Evolutionary conservation across 805 yeast genomes (phyloP).

Genomic region (Debaryomyces tyrocola): DNA sequence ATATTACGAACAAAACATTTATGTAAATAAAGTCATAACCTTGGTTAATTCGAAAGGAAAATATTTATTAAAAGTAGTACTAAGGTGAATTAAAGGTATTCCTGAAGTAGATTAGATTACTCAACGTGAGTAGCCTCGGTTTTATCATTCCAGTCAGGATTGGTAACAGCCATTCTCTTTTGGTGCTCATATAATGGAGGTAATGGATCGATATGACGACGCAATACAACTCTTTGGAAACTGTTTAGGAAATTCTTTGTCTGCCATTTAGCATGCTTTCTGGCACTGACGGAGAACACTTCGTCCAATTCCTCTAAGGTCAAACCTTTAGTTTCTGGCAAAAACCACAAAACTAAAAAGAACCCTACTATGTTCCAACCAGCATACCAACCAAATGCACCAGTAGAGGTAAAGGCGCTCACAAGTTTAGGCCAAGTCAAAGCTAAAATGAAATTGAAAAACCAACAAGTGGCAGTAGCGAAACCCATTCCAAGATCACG

Average conservation of each 20-base stretch:
- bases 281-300: constrained; percentile 62
- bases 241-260: constrained; percentile 34
- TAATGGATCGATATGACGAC: constrained; percentile 44
- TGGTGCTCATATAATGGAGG: constrained; percentile 59
- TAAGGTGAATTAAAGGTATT: too few species aligned
- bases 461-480: constrained; percentile 76
- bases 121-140: constrained; percentile 37
- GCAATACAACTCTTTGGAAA: constrained; percentile 47
- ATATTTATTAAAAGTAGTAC: too few species aligned
- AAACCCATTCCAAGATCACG: constrained; percentile 80
- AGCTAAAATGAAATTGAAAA: constrained; percentile 67
- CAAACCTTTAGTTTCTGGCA: constrained; percentile 67
- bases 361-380: constrained; percentile 77
- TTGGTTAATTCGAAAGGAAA: too few species aligned
- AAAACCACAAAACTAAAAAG: constrained; percentile 66
- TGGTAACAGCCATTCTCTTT: constrained; percentile 55
- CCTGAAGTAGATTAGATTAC: too few species aligned
- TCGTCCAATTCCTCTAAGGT: constrained; percentile 78
- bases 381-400: constrained; percentile 88
- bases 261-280: constrained; percentile 51
- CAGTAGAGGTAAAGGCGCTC: constrained; percentile 68
- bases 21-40: too few species aligned
- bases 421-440: constrained; percentile 78
- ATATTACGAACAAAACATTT: too few species aligned
- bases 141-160: constrained; percentile 63